Percentiles rank a stretch among this genome's conserved stretches.
phyloP scores from a whole-genome alignment of 305 asterid genomes.

The Solanum hybrid region DNA sequence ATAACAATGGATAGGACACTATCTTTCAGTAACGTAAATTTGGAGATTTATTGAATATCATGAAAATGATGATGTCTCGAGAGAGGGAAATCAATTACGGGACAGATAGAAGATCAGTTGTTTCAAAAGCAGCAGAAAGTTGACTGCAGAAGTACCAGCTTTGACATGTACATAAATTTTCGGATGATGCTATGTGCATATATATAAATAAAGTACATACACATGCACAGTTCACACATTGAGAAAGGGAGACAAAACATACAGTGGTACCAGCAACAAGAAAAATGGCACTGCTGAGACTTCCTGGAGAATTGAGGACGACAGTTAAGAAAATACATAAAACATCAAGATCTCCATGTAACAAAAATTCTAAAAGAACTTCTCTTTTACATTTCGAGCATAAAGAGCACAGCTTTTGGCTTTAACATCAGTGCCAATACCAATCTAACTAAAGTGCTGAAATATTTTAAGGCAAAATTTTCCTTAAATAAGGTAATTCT shows the following conservation, averaged over 20 bases:
- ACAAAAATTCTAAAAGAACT: background rate
- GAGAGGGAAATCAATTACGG: background rate
- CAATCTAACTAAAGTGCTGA: background rate
- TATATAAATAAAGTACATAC: background rate
- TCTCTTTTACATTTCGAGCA: background rate
- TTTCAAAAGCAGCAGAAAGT: background rate
- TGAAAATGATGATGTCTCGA: background rate
- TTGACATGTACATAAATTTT: background rate
- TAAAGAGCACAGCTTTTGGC: background rate
- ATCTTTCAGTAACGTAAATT: background rate
- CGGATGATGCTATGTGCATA: background rate
- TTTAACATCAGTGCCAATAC: background rate
- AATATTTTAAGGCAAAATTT: background rate
- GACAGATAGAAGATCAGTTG: background rate
- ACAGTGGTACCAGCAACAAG: constrained; percentile 97
- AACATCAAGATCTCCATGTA: background rate
- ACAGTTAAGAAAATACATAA: background rate
- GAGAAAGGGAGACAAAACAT: constrained; percentile 24
- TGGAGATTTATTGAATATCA: background rate
- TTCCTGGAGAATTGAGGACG: constrained; percentile 39
- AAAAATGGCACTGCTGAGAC: constrained; percentile 71
- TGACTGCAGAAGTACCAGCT: background rate
- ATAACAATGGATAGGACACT: background rate
- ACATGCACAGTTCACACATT: background rate
- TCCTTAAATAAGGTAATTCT: background rate